These are phyloP conservation scores for Agarophyton chilense DNA, from an alignment of 23 red algal species.

Conservation along the genomic window DNA sequence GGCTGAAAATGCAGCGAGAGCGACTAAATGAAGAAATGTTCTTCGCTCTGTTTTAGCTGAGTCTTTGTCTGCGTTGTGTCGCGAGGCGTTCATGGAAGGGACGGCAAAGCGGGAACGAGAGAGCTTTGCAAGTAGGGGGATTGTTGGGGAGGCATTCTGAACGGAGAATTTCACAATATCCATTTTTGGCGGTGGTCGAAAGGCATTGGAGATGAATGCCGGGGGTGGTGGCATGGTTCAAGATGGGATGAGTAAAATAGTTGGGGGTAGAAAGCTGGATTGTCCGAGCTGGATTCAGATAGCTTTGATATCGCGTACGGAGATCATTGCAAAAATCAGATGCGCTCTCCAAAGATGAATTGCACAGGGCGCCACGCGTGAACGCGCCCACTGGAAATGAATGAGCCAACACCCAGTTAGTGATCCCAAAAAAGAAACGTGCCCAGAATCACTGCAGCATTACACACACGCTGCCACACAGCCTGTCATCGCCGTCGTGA, in stretches of 20 bases:
- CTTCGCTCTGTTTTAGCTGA: not conserved
- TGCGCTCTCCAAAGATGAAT: slow-evolving; percentile 3
- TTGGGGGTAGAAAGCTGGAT: too few relatives aligned
- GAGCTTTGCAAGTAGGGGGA: not conserved
- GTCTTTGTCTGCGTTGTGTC: not conserved
- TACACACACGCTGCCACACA: not conserved
- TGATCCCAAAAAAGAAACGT: not conserved
- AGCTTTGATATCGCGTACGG: not conserved
- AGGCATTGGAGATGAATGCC: not conserved
- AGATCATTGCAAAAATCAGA: not conserved
- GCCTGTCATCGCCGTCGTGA: not conserved
- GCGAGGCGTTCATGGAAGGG: not conserved
- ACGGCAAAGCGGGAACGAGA: not conserved
- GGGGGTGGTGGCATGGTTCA: not conserved
- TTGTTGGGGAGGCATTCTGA: not conserved
- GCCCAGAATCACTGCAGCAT: not conserved
- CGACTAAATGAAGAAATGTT: not conserved
- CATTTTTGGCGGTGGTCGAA: not conserved
- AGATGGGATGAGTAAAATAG: too few relatives aligned
- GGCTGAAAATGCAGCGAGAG: not conserved
- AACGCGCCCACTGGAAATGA: not conserved
- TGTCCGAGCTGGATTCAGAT: too few relatives aligned
- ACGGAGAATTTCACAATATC: not conserved
- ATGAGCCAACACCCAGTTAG: not conserved
- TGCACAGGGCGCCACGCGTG: not conserved